Evolutionary conservation across 257 asterid species (phyloP).

Genomic region (Scutellaria barbata): DNA sequence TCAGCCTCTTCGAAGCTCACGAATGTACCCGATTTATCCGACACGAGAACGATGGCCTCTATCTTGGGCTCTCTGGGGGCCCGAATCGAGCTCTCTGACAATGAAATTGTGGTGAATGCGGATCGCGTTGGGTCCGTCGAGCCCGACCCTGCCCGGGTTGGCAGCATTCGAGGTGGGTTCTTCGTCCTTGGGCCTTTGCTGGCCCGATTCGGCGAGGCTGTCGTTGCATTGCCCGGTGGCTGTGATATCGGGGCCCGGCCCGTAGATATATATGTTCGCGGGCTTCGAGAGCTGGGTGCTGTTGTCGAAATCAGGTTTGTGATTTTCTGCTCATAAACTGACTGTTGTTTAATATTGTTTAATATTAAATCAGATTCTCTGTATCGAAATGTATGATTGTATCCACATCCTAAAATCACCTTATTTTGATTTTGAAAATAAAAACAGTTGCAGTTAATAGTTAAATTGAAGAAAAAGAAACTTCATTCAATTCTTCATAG

Average conservation of each 20-base stretch:
- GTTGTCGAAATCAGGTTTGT: slow-evolving; percentile 46
- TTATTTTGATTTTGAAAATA: too few relatives aligned
- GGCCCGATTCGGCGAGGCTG: slow-evolving; percentile 51
- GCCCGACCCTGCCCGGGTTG: slow-evolving; percentile 36
- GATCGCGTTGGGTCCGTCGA: slow-evolving; percentile 37
- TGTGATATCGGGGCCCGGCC: slow-evolving; percentile 58
- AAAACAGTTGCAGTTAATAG: too few relatives aligned
- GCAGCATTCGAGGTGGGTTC: slow-evolving; percentile 46
- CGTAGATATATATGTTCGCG: slow-evolving; percentile 42
- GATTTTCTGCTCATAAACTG: too few relatives aligned
- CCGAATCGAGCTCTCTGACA: slow-evolving; percentile 21
- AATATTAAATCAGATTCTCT: too few relatives aligned
- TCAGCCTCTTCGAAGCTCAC: slow-evolving; percentile 36
- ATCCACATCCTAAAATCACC: too few relatives aligned
- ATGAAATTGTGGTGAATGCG: slow-evolving; percentile 32
- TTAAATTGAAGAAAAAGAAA: too few relatives aligned
- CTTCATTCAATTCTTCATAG: too few relatives aligned
- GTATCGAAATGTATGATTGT: too few relatives aligned
- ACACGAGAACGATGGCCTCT: slow-evolving; percentile 43
- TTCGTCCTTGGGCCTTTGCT: slow-evolving; percentile 50
- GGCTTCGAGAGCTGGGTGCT: slow-evolving; percentile 53
- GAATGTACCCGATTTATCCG: slow-evolving; percentile 44
- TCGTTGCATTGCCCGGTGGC: slow-evolving; percentile 47
- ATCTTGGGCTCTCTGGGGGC: slow-evolving; percentile 50
- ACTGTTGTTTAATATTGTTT: too few relatives aligned